Conservation (phyloP, 2,329 filamentous ascomycete species). For the Chalaropsis ovoidea region DNA sequence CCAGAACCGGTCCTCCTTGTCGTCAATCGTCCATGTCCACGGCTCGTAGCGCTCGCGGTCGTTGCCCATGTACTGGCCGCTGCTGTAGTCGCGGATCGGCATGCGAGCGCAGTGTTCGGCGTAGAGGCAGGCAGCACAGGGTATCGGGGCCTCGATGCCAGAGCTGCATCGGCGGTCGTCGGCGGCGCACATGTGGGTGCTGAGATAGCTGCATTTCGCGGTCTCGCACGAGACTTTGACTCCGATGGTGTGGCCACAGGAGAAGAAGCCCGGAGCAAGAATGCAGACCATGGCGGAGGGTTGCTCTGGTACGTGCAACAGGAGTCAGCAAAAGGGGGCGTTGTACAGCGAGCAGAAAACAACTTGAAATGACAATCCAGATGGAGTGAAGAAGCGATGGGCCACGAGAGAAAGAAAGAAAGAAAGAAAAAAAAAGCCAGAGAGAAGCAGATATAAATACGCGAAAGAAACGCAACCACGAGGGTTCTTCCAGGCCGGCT, state of each 20-base stretch:
- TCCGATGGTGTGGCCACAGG: conserved; percentile 10
- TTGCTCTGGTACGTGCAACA: neutral
- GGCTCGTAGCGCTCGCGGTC: conserved; percentile 5
- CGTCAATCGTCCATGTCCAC: conserved; percentile 6
- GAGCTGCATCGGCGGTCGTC: neutral
- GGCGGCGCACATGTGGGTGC: conserved; percentile 4
- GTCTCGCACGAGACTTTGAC: conserved; percentile 15
- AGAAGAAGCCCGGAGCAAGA: conserved; percentile 12
- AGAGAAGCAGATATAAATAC: neutral
- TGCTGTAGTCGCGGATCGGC: neutral
- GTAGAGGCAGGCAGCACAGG: neutral
- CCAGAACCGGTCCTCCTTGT: neutral
- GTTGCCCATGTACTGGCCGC: neutral
- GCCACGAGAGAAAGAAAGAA: neutral
- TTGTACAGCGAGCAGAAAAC: no score
- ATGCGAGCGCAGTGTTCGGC: neutral
- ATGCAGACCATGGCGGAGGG: conserved; percentile 6
- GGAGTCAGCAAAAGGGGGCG: neutral
- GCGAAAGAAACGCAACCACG: neutral
- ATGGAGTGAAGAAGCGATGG: neutral
- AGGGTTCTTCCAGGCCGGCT: neutral
- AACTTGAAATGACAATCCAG: neutral
- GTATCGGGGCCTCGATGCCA: neutral
- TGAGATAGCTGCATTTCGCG: neutral
- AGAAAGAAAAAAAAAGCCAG: conserved; percentile 14